Evolutionary conservation across 2,329 filamentous ascomycete genomes (phyloP), one percentile per base, ranked within the genome.

Genomic region (Alternaria triticina): DNA sequence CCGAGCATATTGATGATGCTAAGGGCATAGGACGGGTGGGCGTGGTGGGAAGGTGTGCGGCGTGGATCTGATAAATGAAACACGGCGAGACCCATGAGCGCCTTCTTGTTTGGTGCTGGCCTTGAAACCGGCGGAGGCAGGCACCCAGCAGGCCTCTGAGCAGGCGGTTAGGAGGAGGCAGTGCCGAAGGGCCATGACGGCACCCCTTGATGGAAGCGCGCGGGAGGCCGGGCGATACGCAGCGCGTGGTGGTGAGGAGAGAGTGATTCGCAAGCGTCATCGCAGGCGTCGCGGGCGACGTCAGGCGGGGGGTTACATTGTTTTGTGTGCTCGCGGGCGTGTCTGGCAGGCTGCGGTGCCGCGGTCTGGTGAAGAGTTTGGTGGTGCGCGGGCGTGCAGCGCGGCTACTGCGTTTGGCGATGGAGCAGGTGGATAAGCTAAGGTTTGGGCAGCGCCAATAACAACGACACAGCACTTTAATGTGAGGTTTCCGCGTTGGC

Each of bases 91-190:
- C 62, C 57, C 62, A 54, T 59, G 64, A 61, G 62, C 66, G 71
- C 69, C 70, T 71, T 67, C 71, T 73, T 59, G 44, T 69, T 74
- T 65, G 65, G 70, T 68, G 49, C 49, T 70, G 69, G 69, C 60
- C 56, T 69, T 61, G 57, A 62, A 64, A 62, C 62, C 50, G 52
- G 60, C 40, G 45, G 9, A 13, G 56, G 50, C 65, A 40, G 36
- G 36, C 33, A 36, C 33, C 33, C 33, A 36, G 33, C 36, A 62
- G 64, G 64, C 63, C 63, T 62, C 61, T 58, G 54, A 51, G 50
- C 62, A 64, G 71, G 71, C 70, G 71, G 70, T 61, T 74, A 74
- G 61, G 62, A 71, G 40, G 70, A 70, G 71, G 71, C 70, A 71
- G 71, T 72, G 71, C 67, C 61, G 61, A 65, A n/a, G 20, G 36